These are phyloP conservation scores for Eucalyptus albens DNA, from an alignment of 345 rosid species.

Conservation along the genomic window DNA sequence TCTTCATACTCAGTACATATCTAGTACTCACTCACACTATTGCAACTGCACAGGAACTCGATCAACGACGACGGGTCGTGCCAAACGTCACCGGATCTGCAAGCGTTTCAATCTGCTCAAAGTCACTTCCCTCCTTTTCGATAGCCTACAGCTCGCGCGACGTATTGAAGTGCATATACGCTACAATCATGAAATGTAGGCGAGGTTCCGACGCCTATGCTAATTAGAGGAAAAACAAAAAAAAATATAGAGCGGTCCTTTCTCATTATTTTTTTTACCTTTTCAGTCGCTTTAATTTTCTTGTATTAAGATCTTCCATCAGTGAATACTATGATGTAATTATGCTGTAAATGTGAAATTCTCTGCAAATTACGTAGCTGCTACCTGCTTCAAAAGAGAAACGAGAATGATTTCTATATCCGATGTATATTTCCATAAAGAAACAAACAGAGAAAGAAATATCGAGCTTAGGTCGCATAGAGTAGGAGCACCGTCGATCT, in stretches of 20 bases:
- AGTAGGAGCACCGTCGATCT: accelerated
- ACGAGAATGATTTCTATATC: background rate
- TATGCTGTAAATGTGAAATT: background rate
- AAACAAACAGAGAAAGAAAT: background rate
- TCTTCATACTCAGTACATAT: background rate
- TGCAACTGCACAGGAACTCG: constrained; percentile 20
- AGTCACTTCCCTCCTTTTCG: constrained; percentile 60
- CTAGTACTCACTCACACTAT: background rate
- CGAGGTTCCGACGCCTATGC: background rate
- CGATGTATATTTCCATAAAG: no score
- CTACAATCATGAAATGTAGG: background rate
- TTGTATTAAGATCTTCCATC: background rate
- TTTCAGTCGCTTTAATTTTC: background rate
- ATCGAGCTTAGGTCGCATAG: background rate
- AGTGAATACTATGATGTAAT: background rate
- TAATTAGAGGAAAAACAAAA: background rate
- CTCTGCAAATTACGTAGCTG: background rate
- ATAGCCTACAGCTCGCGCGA: background rate
- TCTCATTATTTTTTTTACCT: background rate
- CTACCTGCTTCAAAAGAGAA: background rate
- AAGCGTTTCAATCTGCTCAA: constrained; percentile 59
- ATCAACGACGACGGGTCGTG: constrained; percentile 73
- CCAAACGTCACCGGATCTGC: constrained; percentile 64
- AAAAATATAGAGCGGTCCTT: background rate
- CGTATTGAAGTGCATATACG: background rate